Evolutionary conservation across 148 eudicot species (phyloP), one percentile per base, ranked within the genome.

Genomic region (Cornus kousa): DNA sequence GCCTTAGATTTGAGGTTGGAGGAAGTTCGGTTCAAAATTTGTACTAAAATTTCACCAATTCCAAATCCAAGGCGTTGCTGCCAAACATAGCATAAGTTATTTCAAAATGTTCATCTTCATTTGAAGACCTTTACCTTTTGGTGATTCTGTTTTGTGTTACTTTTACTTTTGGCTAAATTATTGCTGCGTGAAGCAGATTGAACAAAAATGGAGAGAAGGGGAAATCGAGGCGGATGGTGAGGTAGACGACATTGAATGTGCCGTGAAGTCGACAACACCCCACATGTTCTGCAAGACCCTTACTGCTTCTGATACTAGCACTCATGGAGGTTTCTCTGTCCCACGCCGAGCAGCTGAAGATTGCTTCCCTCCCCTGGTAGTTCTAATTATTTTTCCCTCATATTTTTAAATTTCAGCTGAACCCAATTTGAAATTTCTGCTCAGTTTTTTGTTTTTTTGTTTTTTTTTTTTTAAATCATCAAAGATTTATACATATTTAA

Each of bases 271-370:
- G 8, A 85, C 85, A 57, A 93, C 95, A 79, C 94, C 98, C 9
- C 99, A 96, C 74, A 94, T 96, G 99, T 96, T 96, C 83, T 96
- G 99, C 86, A 96, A 96, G 82, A 96, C 98, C 74, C 97, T 96
- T 28, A 96, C 99, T 9, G 99, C 97, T 39, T 96, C 99, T 5
- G 99, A 96, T 83, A 96, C 99, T 9, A 96, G 99, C 87, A 93
- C 99, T 67, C 99, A 96, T 85, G 99, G 99, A 7, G 99, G 99
- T 0, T 96, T 96, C 83, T 96, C 99, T 37, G 99, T 96, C 57
- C 99, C 99, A 79, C 98, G 99, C 60, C 92, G 99, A 23, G 99
- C 99, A 78, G 99, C 99, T 2, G 99, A 96, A 89, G 98, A 96
- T 78, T 96, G 99, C 88, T 96, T 96, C 74, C 97, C 99, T 77